These are phyloP conservation scores for Entonaema liquescens DNA, from an alignment of 495 filamentous ascomycete species.

Conservation along the genomic window DNA sequence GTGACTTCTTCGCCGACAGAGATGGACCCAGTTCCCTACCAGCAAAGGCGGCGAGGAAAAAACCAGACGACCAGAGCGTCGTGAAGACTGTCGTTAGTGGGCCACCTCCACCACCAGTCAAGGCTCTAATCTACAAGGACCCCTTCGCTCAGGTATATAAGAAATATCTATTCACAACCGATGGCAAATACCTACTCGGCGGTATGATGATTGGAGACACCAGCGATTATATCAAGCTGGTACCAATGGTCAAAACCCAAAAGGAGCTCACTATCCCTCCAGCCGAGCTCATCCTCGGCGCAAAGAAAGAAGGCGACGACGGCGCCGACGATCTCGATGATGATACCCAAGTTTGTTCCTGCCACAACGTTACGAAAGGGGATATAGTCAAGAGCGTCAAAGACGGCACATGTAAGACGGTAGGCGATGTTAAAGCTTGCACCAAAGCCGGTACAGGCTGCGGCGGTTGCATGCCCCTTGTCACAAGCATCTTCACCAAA, in stretches of 20 bases:
- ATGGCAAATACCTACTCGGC: slow-evolving; percentile 91
- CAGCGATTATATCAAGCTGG: slow-evolving; percentile 91
- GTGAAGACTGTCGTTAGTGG: slow-evolving; percentile 51
- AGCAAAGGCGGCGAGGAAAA: slow-evolving; percentile 52
- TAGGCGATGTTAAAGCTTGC: slow-evolving; percentile 89
- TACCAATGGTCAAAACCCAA: slow-evolving; percentile 90
- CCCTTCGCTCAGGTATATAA: slow-evolving; percentile 96
- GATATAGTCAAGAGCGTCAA: slow-evolving; percentile 80
- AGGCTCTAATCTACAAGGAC: slow-evolving; percentile 91
- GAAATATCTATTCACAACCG: slow-evolving; percentile 92
- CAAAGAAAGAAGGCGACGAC: slow-evolving; percentile 76
- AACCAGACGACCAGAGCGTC: slow-evolving; percentile 53
- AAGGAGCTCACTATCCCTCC: slow-evolving; percentile 86
- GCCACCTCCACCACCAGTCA: slow-evolving; percentile 63
- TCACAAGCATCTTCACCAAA: slow-evolving; percentile 92
- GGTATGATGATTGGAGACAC: slow-evolving; percentile 99
- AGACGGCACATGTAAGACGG: slow-evolving; percentile 82
- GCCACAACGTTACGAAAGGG: slow-evolving; percentile 94
- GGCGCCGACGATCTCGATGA: slow-evolving; percentile 68
- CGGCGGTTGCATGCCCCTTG: slow-evolving; percentile 92
- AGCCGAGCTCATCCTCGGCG: slow-evolving; percentile 88
- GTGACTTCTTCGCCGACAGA: slow-evolving; percentile 94
- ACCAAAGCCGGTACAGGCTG: slow-evolving; percentile 96
- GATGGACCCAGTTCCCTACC: slow-evolving; percentile 84
- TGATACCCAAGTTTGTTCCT: slow-evolving; percentile 93